phyloP scores from a whole-genome alignment of 1,284 basidiomycete species.

The Ceratobasidium sp. region DNA sequence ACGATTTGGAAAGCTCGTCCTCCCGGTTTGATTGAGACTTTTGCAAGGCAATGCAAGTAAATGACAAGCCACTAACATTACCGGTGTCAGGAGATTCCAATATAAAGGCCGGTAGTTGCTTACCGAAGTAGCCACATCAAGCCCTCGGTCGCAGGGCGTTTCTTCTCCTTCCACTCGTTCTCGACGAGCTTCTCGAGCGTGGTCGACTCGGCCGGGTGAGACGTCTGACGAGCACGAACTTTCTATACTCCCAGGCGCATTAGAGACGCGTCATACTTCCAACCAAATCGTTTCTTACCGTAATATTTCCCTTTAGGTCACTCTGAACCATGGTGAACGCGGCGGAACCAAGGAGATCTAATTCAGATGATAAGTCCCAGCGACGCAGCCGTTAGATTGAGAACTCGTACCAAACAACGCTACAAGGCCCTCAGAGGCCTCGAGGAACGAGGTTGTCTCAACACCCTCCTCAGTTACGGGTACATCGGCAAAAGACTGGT shows the following conservation, averaged over 20 bases:
- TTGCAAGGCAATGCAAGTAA: conserved; percentile 89
- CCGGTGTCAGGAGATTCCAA: neutral
- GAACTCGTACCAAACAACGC: conserved; percentile 82
- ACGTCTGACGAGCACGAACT: conserved; percentile 84
- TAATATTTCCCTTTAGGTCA: conserved; percentile 94
- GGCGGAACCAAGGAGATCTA: conserved; percentile 89
- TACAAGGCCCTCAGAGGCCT: conserved; percentile 91
- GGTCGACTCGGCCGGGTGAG: conserved; percentile 70
- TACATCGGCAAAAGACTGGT: conserved; percentile 91
- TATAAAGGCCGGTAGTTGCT: neutral
- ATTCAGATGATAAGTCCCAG: conserved; percentile 6
- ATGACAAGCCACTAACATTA: conserved; percentile 76
- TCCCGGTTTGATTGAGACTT: conserved; percentile 74
- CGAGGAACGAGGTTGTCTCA: conserved; percentile 88
- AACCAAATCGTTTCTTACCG: conserved; percentile 64
- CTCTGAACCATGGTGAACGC: conserved; percentile 89
- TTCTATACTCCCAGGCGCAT: conserved; percentile 69
- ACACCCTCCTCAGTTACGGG: conserved; percentile 88
- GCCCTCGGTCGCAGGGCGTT: conserved; percentile 88
- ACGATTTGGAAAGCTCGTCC: conserved; percentile 81
- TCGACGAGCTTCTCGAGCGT: conserved; percentile 90
- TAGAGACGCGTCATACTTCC: neutral
- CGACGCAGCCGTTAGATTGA: conserved; percentile 52
- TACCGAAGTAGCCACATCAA: conserved; percentile 92
- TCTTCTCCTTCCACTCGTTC: conserved; percentile 90